Evolutionary conservation across 768 basidiomycete species (phyloP).

Genomic region (Phallus indusiatus): DNA sequence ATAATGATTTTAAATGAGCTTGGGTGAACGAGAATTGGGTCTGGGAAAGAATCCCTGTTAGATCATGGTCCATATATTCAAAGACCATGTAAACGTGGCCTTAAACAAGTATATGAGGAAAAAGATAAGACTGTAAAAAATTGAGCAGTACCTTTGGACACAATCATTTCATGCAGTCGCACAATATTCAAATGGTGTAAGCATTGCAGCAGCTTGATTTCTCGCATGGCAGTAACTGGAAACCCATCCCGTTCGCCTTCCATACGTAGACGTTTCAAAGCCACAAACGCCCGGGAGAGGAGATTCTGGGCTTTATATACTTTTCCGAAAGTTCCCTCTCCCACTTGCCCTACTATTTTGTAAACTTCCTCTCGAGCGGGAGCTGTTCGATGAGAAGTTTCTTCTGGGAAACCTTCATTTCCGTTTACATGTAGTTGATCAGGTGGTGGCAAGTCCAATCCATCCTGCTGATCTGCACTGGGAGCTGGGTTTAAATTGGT

Average conservation of each 20-base stretch:
- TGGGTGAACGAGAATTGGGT: constrained; percentile 76
- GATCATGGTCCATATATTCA: constrained; percentile 98
- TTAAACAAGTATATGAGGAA: constrained; percentile 23
- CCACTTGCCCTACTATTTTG: constrained; percentile 84
- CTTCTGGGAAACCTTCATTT: constrained; percentile 15
- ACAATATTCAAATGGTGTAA: constrained; percentile 87
- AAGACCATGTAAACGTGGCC: constrained; percentile 99
- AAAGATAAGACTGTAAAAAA: neutral
- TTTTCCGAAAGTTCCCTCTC: constrained; percentile 97
- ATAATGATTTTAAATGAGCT: constrained; percentile 91
- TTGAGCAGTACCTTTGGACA: constrained; percentile 67
- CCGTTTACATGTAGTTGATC: constrained; percentile 14
- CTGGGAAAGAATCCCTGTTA: constrained; percentile 91
- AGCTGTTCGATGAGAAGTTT: neutral
- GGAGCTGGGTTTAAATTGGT: neutral
- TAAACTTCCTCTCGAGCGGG: constrained; percentile 48
- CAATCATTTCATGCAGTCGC: constrained; percentile 95
- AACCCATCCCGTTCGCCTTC: constrained; percentile 97
- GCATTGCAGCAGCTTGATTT: constrained; percentile 94
- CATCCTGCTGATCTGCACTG: neutral
- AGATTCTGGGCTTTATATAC: constrained; percentile 92
- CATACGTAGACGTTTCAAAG: constrained; percentile 95
- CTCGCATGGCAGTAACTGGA: constrained; percentile 97
- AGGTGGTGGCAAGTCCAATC: constrained; percentile 7
- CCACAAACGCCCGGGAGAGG: constrained; percentile 67